Percentiles rank a stretch among this genome's conserved stretches.
Conservation (phyloP, 345 rosid species). For the Cardamine occulta region DNA sequence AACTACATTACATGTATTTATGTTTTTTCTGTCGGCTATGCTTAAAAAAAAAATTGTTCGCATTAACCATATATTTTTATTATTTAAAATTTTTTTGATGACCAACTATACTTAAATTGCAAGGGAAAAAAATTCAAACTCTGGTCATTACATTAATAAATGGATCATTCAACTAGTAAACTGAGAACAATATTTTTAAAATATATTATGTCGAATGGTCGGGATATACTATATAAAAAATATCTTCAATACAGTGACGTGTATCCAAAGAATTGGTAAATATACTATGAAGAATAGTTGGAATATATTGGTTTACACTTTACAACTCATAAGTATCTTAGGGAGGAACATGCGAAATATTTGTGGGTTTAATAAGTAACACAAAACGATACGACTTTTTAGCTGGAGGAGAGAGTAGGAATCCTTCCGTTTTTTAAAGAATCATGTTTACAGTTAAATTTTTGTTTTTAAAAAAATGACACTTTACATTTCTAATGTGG, state of each 20-base stretch:
- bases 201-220: no score
- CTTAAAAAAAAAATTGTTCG: neutral
- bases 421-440: no score
- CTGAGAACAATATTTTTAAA: neutral
- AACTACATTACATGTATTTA: neutral
- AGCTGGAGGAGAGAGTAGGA: neutral
- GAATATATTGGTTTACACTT: neutral
- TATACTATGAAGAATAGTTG: neutral
- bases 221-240: neutral
- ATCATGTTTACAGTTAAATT: no score
- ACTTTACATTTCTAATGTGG: no score
- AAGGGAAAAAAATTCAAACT: no score
- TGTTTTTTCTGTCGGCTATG: neutral
- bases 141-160: no score
- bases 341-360: no score
- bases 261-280: constrained; percentile 6
- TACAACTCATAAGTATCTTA: neutral
- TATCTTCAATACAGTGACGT: neutral
- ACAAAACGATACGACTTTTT: no score
- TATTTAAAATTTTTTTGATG: neutral
- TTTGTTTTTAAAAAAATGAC: no score
- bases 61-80: no score
- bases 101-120: neutral
- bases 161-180: no score
- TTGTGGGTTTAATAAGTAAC: neutral